Base-by-base conservation (phyloP, 2,329 filamentous ascomycete genomes). In the Fusarium sacchari region DNA sequence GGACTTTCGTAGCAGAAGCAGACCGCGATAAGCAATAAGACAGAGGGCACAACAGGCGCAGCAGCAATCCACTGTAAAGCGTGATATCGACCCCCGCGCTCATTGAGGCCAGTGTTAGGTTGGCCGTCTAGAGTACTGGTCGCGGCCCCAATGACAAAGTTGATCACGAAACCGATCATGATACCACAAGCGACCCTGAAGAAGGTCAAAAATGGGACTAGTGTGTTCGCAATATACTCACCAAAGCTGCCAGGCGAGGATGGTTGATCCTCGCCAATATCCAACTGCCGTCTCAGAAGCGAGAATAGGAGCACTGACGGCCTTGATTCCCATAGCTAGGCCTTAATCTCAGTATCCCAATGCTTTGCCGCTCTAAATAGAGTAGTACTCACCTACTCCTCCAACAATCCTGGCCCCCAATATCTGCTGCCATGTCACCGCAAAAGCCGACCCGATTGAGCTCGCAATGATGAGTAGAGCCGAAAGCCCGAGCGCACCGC, bases 171-270 rank as follows among this genome's bases (percentile, higher is more conserved):
- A 7, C 75, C 75, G 6, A 75, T 43, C 73, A 78, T 76, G 18
- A 78, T 78, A 3, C 75, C 75, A 32, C 64, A 77, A 5, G 76
- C 69, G 13, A 78, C 75, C 76, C 76, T 78, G 17, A 14, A 10
- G 4, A 28, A 12, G 7, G 20, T 55, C 7, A 55, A 3, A 1
- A n/a, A 55, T 40, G 11, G 20, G 15, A 28, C n/a, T 6, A 22
- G n/a, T 36, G 9, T 36, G 32, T 15, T 55, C 7, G 24, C 6
- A 18, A 13, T 78, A 39, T 78, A 80, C 8, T 81, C 80, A 26
- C 83, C 83, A 85, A 5, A 86, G 76, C 44, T 87, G 85, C 85
- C 85, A 87, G 9, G 83, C 84, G 0, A 87, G 79, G 22, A 86
- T 84, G 4, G 83, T 83, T 18, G 84, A 85, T 4, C 85, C 85